phyloP scores from a whole-genome alignment of 78 protist genomes.

The Dictyostelium firmibasis region DNA sequence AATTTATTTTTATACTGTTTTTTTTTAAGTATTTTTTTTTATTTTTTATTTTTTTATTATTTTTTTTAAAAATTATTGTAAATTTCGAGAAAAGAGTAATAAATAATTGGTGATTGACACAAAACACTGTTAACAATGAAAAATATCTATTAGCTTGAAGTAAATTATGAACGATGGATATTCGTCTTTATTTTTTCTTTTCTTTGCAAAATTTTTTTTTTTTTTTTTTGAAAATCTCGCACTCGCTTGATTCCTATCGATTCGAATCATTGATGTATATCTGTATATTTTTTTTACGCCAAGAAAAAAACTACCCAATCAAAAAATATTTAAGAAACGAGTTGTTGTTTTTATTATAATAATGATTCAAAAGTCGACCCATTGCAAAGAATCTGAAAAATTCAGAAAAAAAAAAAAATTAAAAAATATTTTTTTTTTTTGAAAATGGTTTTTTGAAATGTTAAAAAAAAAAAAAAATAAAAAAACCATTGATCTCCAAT shows the following conservation, averaged over 20 bases:
- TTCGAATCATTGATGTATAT: not conserved
- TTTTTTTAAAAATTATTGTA: not conserved
- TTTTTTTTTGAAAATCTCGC: not conserved
- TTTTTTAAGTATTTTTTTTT: not conserved
- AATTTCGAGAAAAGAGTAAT: not conserved
- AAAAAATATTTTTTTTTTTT: not conserved
- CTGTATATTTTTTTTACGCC: not conserved
- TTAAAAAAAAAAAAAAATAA: not conserved
- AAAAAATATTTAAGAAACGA: not conserved
- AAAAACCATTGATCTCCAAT: not conserved
- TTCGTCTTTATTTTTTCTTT: not conserved
- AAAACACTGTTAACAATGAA: not conserved
- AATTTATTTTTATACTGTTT: not conserved
- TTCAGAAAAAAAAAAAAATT: not conserved
- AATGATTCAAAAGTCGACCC: not conserved
- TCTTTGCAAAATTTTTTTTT: not conserved
- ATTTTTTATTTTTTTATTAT: not conserved
- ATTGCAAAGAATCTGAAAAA: not conserved
- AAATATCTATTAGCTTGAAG: not conserved
- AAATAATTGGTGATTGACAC: not conserved
- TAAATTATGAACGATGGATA: not conserved
- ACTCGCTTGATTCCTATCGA: not conserved
- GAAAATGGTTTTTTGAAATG: not conserved
- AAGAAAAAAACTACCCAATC: not conserved
- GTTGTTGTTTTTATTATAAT: not conserved